Conservation (phyloP, 1,139 yeast genomes). For the Petasospora rhodanensis region DNA sequence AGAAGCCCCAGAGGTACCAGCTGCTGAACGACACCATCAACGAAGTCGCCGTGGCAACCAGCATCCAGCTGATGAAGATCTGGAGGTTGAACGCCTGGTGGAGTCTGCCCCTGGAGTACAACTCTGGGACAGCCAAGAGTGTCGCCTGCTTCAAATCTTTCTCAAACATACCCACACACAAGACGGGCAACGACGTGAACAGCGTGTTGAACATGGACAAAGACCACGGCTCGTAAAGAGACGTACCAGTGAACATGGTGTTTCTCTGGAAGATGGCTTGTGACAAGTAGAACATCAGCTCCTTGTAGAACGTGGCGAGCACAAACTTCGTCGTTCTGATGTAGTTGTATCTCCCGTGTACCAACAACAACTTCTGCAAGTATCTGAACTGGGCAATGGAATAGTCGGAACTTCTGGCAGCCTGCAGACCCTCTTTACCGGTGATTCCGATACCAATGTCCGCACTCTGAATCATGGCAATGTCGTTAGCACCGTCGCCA, state of each 20-base stretch:
- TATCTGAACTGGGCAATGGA: conserved; percentile 93
- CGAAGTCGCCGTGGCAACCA: conserved; percentile 71
- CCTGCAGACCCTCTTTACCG: conserved; percentile 95
- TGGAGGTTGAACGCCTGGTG: conserved; percentile 71
- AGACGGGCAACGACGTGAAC: conserved; percentile 87
- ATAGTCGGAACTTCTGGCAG: conserved; percentile 92
- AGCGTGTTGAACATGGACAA: conserved; percentile 94
- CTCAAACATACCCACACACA: conserved; percentile 94
- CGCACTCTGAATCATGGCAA: conserved; percentile 98
- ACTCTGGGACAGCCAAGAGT: conserved; percentile 84
- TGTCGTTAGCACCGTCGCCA: conserved; percentile 99
- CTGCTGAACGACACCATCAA: conserved; percentile 65
- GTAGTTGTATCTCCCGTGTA: conserved; percentile 95
- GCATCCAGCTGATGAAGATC: conserved; percentile 74
- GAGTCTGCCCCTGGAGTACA: conserved; percentile 72
- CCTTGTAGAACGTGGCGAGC: conserved; percentile 92
- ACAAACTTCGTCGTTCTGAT: conserved; percentile 89
- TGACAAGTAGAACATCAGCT: conserved; percentile 79
- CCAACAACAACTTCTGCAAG: conserved; percentile 73
- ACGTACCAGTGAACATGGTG: conserved; percentile 88
- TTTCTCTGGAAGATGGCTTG: conserved; percentile 85
- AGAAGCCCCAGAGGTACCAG: conserved; percentile 64
- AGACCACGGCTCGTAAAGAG: conserved; percentile 94
- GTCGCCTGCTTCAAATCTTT: conserved; percentile 88
- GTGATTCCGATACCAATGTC: conserved; percentile 97